A percentile compares a stretch with the other conserved stretches of the same genome.
Evolutionary conservation across 306 rosid species (phyloP).

Genomic region (Arachis hypogaea): DNA sequence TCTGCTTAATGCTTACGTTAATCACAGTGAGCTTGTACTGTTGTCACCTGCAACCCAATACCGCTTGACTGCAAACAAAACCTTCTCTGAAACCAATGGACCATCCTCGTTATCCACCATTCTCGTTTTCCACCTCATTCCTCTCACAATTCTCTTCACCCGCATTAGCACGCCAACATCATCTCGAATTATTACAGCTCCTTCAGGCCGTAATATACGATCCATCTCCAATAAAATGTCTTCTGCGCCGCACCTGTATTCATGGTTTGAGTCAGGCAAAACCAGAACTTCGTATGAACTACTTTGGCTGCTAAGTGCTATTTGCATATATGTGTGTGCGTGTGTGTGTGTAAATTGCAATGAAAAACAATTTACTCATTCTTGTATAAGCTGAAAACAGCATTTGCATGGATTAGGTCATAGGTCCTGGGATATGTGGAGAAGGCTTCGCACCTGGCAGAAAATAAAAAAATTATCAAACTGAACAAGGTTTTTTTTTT

Average conservation of each 20-base stretch:
- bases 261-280: conserved; percentile 32
- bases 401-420: conserved; percentile 84
- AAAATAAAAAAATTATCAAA: conserved; percentile 23
- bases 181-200: conserved; percentile 80
- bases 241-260: conserved; percentile 64
- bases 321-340: conserved; percentile 20
- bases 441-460: conserved; percentile 80
- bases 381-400: conserved; percentile 76
- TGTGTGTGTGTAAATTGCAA: neutral
- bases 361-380: conserved; percentile 49
- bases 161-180: conserved; percentile 52
- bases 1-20: neutral
- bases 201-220: conserved; percentile 81
- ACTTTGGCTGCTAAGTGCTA: neutral
- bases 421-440: conserved; percentile 94
- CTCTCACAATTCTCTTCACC: conserved; percentile 60
- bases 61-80: conserved; percentile 72
- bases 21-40: conserved; percentile 47
- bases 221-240: conserved; percentile 86
- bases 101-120: conserved; percentile 88
- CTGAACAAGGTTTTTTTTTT: conserved; percentile 1
- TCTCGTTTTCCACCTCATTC: conserved; percentile 83
- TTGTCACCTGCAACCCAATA: conserved; percentile 79
- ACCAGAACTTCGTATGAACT: neutral
- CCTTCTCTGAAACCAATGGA: conserved; percentile 69